phyloP scores from a whole-genome alignment of 257 asterid species.

The Solanum rostratum region DNA sequence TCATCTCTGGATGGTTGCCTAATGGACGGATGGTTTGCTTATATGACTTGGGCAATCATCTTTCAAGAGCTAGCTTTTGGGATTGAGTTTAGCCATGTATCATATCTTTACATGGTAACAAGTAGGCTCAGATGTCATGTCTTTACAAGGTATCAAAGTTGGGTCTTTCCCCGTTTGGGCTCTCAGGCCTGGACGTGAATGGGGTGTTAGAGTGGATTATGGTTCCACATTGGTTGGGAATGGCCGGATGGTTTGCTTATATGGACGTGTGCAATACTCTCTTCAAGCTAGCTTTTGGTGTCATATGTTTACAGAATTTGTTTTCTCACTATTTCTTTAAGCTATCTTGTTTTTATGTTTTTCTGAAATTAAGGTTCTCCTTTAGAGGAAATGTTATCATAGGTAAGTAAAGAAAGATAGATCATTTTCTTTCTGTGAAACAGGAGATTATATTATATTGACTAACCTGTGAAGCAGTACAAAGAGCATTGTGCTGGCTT shows the following conservation, averaged over 20 bases:
- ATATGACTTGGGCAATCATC: too few relatives aligned
- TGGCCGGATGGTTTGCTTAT: neutral
- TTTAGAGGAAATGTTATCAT: neutral
- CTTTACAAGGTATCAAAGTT: neutral
- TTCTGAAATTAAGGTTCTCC: neutral
- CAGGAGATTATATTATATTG: neutral
- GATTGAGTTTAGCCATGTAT: too few relatives aligned
- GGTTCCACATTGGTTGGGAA: neutral
- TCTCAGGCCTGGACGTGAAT: neutral
- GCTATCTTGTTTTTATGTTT: neutral
- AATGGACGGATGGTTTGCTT: too few relatives aligned
- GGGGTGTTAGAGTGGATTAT: neutral
- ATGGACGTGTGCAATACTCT: neutral
- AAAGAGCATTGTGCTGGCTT: neutral
- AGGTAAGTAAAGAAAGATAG: neutral
- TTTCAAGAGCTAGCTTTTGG: too few relatives aligned
- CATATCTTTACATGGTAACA: too few relatives aligned
- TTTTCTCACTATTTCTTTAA: neutral
- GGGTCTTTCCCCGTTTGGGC: too few relatives aligned
- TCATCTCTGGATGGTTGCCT: too few relatives aligned
- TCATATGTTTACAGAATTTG: neutral
- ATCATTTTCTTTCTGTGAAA: neutral
- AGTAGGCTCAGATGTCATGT: neutral
- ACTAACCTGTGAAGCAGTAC: neutral
- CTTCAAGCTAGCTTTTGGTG: neutral